Evolutionary conservation across 805 yeast species (phyloP).

Genomic region (Zygotorulaspora sp.): DNA sequence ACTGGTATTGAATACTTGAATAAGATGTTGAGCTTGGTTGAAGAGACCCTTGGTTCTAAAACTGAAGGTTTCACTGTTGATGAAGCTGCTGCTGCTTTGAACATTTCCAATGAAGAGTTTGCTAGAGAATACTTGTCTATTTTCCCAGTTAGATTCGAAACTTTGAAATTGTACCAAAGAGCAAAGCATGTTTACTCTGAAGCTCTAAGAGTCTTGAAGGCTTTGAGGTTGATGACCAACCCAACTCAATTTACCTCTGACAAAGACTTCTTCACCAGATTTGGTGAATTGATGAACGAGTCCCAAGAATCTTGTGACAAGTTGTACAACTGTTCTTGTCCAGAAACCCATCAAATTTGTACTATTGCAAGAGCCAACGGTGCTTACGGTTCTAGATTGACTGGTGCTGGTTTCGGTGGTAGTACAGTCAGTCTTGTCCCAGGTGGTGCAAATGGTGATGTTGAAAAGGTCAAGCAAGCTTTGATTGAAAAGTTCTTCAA

Average conservation of each 20-base stretch:
- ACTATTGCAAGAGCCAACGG: slow-evolving; percentile 52
- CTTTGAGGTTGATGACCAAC: slow-evolving; percentile 40
- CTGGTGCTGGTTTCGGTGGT: slow-evolving; percentile 82
- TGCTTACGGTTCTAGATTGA: slow-evolving; percentile 61
- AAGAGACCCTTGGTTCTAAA: slow-evolving; percentile 38
- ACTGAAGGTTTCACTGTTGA: slow-evolving; percentile 48
- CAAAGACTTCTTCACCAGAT: slow-evolving; percentile 37
- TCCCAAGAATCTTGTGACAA: slow-evolving; percentile 52
- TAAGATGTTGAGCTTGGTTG: slow-evolving; percentile 42
- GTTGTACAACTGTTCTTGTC: slow-evolving; percentile 51
- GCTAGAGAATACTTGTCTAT: slow-evolving; percentile 42
- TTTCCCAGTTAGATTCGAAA: slow-evolving; percentile 55
- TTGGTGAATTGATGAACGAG: slow-evolving; percentile 55
- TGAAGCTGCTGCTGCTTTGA: slow-evolving; percentile 44
- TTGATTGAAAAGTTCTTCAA: slow-evolving; percentile 50
- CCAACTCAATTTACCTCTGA: slow-evolving; percentile 14
- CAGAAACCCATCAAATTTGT: slow-evolving; percentile 51
- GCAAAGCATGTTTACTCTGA: slow-evolving; percentile 62
- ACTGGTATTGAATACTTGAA: slow-evolving; percentile 40
- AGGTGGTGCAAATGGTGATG: slow-evolving; percentile 18
- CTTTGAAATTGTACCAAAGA: slow-evolving; percentile 52
- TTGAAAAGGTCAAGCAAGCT: slow-evolving; percentile 41
- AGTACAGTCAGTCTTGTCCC: slow-evolving; percentile 60
- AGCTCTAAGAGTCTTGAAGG: slow-evolving; percentile 52
- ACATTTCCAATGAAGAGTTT: slow-evolving; percentile 41